Evolutionary conservation across 306 rosid species (phyloP).

Genomic region (Cercis canadensis): DNA sequence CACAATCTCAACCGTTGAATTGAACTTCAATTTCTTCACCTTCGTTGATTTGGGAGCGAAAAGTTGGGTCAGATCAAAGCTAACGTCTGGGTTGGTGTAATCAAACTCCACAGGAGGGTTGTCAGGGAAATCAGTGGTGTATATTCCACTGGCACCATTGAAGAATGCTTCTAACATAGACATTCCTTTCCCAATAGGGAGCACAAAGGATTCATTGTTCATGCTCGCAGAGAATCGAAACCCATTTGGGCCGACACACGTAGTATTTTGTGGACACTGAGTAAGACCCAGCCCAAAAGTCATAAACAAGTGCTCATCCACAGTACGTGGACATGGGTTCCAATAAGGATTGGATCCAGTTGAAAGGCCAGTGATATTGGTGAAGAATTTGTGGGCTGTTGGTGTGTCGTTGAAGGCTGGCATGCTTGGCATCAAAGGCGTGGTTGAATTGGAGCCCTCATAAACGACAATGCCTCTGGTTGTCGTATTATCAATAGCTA

Average conservation of each 20-base stretch:
- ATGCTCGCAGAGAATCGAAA: constrained; percentile 57
- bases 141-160: constrained; percentile 36
- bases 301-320: constrained; percentile 62
- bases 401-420: constrained; percentile 52
- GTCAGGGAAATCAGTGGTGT: constrained; percentile 58
- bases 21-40: constrained; percentile 60
- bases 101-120: constrained; percentile 46
- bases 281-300: constrained; percentile 46
- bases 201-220: constrained; percentile 70
- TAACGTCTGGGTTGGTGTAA: constrained; percentile 35
- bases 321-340: constrained; percentile 49
- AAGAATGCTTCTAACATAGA: constrained; percentile 61
- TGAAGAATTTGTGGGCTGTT: constrained; percentile 56
- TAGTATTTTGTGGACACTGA: constrained; percentile 10
- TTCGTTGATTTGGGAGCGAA: constrained; percentile 61
- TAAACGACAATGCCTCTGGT: constrained; percentile 55
- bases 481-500: not conserved
- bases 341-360: constrained; percentile 50
- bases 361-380: constrained; percentile 46
- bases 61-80: not conserved
- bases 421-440: constrained; percentile 52
- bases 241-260: constrained; percentile 17
- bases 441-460: not conserved
- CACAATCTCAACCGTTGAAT: constrained; percentile 63
- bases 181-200: constrained; percentile 34